Base-by-base conservation (phyloP, 495 filamentous ascomycete genomes). In the Daldinia caldariorum region DNA sequence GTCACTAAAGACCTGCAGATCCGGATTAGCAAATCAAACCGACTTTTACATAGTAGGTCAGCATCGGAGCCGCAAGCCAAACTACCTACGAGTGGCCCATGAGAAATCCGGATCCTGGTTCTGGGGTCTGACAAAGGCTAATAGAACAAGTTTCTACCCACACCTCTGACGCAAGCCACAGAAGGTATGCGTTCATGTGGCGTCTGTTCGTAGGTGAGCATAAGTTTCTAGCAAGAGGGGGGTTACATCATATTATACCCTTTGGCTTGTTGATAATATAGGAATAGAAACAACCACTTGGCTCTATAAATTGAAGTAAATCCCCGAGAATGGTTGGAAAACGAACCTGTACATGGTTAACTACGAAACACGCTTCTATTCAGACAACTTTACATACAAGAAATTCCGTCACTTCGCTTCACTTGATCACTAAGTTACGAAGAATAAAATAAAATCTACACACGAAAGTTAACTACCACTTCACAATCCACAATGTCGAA, bases 91-190 rank as follows among this genome's bases (percentile, higher is more conserved):
- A 55, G 38, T 66, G 63, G 53, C 14, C 26, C 66, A 12, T 43
- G 39, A 16, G 38, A 49, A 49, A 51, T 32, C 13, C 2, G 37
- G 67, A 39, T 67, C 61, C 39, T 56, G 63, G 65, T 43, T 61
- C 32, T 69, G 38, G 61, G 45, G 50, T 60, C 3, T 45, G 29
- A 51, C 31, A 45, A 45, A 61, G 55, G 37, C 12, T 43, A 39
- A 57, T 0, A 47, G 73, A 76, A 68, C 74, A 72, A 66, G 74
- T 74, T 76, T 76, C 59, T 72, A 74, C 62, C 74, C 71, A 76
- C 71, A 76, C 61, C 43, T 50, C 62, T 65, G 62, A 55, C 58
- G 66, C 62, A 73, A 69, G 66, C 70, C 66, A 73, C 66, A 70
- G 12, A 22, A 18, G 9, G 50, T 66, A 73, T 69, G 69, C 62